Base-by-base conservation (phyloP, 108 stramenopile species). In the Cyclotella kingstonii region DNA sequence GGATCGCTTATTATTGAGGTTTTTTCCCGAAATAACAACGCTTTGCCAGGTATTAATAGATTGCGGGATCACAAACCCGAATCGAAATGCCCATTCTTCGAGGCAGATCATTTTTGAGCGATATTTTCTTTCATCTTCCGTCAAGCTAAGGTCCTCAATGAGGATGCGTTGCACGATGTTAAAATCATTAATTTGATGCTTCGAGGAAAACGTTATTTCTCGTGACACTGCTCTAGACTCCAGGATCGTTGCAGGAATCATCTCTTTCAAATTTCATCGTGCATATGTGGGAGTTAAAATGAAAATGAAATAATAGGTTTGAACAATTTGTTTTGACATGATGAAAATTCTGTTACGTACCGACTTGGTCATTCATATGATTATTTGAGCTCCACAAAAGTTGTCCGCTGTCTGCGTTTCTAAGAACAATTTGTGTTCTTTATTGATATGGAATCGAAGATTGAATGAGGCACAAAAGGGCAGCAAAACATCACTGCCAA, bases 51-150 rank as follows among this genome's bases (percentile, higher is more conserved):
- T 22, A 4, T 47, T 47, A 10, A 23, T 19, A 19, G 46, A 47
- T 47, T 23, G 10, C 2, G 46, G 46, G 10, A 47, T 47, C 9
- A 47, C 46, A 19, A 47, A 47, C 18, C 46, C 46, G 4, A 47
- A 47, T 23, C 21, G 21, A 23, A 47, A 47, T 19, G 46, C 46
- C 46, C 46, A 47, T 23, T 47, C 46, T 23, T 47, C 46, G 46
- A 47, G 46, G 46, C 46, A 47, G 21, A 23, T 47, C 19, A 11
- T 22, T 23, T 47, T 47, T 19, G 14, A 11, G 2, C 39, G 39
- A 40, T 40, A 14, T 2, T 2, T 40, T 19, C 2, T 4, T 3
- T 1, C 19, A 2, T 47, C 46, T n/a, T n/a, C 2, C 3, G 3
- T 21, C 3, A 22, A 47, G 11, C 10, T 1, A 47, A 1, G 1